A percentile compares a stretch with the other conserved stretches of the same genome.
Evolutionary conservation across 2,329 filamentous ascomycete genomes (phyloP).

Genomic region (Talaromyces pinophilus): DNA sequence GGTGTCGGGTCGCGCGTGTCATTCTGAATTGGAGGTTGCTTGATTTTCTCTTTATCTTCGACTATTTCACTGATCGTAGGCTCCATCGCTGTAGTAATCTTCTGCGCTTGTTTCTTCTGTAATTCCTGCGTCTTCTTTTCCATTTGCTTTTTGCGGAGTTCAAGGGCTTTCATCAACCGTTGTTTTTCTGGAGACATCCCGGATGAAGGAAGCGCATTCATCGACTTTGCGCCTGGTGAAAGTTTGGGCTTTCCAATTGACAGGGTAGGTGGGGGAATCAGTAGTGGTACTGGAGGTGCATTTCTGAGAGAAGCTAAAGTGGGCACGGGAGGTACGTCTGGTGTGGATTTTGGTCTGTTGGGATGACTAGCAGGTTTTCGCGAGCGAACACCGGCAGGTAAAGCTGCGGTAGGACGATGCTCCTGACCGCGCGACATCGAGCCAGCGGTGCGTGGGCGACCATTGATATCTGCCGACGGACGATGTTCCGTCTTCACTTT

Average conservation of each 20-base stretch:
- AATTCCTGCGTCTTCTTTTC: constrained; percentile 37
- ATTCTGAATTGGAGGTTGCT: constrained; percentile 27
- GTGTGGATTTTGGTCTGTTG: constrained; percentile 48
- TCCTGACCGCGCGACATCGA: constrained; percentile 47
- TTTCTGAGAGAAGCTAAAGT: constrained; percentile 31
- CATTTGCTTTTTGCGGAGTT: constrained; percentile 82
- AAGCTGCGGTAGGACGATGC: constrained; percentile 71
- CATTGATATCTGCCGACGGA: constrained; percentile 66
- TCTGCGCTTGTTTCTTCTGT: constrained; percentile 31
- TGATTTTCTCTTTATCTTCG: constrained; percentile 34
- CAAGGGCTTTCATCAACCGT: constrained; percentile 89
- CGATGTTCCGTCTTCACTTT: constrained; percentile 89
- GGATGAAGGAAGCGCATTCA: constrained; percentile 49
- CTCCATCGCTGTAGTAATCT: constrained; percentile 2
- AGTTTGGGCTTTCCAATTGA: constrained; percentile 37
- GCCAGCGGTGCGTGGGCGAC: constrained; percentile 62
- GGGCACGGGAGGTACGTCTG: constrained; percentile 34
- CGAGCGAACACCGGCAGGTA: constrained; percentile 78
- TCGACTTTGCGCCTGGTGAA: constrained; percentile 45
- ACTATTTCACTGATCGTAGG: background rate
- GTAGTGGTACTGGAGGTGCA: constrained; percentile 42
- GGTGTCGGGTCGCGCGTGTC: background rate
- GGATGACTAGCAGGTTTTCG: constrained; percentile 52
- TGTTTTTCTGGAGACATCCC: constrained; percentile 86
- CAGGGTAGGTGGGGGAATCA: constrained; percentile 42